Evolutionary conservation across 768 basidiomycete species (phyloP).

Genomic region (Lactarius evosmus): DNA sequence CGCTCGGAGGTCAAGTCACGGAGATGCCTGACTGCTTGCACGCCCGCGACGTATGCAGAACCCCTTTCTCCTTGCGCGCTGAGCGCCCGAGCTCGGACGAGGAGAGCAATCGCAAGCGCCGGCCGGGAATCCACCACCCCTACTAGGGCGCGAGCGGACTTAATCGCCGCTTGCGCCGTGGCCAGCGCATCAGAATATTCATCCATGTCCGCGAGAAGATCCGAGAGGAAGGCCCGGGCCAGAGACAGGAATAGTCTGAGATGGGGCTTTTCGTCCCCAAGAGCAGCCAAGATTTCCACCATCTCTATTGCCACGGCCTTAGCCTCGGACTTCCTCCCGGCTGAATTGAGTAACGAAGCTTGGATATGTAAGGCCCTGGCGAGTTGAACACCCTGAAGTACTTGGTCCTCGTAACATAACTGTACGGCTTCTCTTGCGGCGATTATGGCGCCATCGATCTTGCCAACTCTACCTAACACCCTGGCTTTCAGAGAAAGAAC

Average conservation of each 20-base stretch:
- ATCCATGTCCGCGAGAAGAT: constrained; percentile 13
- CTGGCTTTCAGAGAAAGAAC: constrained; percentile 12
- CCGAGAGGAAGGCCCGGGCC: constrained; percentile 17
- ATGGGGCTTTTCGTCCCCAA: constrained; percentile 18
- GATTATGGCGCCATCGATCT: constrained; percentile 1
- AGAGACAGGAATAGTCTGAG: constrained; percentile 10
- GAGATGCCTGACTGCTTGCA: constrained; percentile 16
- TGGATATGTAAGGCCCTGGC: constrained; percentile 16
- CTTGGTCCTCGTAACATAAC: constrained; percentile 17
- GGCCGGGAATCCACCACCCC: constrained; percentile 18
- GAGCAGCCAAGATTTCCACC: neutral
- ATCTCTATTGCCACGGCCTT: constrained; percentile 15
- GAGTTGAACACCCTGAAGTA: constrained; percentile 21
- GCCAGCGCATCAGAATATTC: constrained; percentile 12
- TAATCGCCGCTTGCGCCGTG: constrained; percentile 15
- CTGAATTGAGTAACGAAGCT: constrained; percentile 5
- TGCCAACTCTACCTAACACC: constrained; percentile 16
- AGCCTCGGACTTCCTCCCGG: constrained; percentile 12
- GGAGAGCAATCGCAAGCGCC: constrained; percentile 14
- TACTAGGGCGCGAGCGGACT: constrained; percentile 17
- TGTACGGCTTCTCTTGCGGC: constrained; percentile 12
- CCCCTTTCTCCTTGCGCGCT: constrained; percentile 11
- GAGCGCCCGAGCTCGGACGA: constrained; percentile 10
- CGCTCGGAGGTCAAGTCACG: constrained; percentile 15
- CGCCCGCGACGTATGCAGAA: constrained; percentile 10